Conservation (phyloP, 371 early-diverging fungal species). For the Apophysomyces sp. region DNA sequence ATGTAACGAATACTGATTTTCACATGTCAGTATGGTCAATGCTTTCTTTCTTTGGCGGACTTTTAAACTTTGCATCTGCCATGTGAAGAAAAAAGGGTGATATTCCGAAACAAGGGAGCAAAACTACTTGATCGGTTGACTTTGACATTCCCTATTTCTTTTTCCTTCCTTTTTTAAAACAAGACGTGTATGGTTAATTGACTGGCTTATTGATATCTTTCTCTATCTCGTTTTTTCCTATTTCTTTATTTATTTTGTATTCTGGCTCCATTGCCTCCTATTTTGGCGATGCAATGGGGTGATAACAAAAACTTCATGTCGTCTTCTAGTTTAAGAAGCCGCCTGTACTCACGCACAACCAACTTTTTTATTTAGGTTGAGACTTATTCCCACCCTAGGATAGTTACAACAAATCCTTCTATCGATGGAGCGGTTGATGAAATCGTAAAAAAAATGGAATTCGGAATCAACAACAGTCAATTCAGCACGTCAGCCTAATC, state of each 20-base stretch:
- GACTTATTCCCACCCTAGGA: background rate
- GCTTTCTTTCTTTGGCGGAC: background rate
- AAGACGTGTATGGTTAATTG: background rate
- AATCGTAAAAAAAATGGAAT: background rate
- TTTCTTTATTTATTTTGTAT: background rate
- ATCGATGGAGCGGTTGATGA: background rate
- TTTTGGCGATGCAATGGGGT: background rate
- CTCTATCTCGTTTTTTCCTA: too few species aligned
- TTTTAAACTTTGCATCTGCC: background rate
- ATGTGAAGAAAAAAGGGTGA: conserved; percentile 3
- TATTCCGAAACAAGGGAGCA: conserved; percentile 1
- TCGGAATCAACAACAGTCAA: background rate
- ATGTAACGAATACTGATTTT: background rate
- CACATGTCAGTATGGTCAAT: conserved; percentile 4
- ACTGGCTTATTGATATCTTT: too few species aligned
- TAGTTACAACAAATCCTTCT: background rate
- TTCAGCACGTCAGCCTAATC: background rate
- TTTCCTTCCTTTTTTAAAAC: background rate
- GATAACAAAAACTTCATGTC: background rate
- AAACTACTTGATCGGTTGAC: background rate
- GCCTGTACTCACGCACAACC: background rate
- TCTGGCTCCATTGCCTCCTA: background rate
- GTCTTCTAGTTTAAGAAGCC: background rate
- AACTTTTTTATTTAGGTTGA: background rate
- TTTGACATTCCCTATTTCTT: background rate